These are phyloP conservation scores for Globisporangium ultimum DNA, from an alignment of 352 stramenopile species.

Conservation along the genomic window DNA sequence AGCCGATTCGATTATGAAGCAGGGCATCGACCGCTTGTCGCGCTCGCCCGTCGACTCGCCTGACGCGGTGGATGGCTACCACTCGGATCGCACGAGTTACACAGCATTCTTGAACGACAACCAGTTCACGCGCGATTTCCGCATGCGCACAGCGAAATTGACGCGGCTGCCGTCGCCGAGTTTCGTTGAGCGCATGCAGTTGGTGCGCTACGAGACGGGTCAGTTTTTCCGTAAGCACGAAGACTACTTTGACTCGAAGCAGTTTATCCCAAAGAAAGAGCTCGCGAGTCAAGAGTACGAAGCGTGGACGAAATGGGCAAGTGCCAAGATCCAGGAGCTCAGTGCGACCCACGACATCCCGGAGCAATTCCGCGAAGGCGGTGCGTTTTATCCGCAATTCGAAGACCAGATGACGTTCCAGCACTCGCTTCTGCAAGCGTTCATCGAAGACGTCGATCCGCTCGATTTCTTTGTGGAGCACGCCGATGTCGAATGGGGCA, in stretches of 20 bases:
- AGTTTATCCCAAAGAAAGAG: conserved; percentile 46
- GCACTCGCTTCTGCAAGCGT: conserved; percentile 38
- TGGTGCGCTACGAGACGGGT: conserved; percentile 63
- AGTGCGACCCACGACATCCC: conserved; percentile 25
- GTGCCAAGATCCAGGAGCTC: conserved; percentile 27
- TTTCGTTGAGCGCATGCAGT: conserved; percentile 55
- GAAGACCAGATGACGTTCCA: conserved; percentile 49
- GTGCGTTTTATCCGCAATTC: conserved; percentile 39
- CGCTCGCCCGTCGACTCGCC: conserved; percentile 59
- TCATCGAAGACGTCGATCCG: conserved; percentile 46
- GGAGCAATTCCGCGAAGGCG: conserved; percentile 27
- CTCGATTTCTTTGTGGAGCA: conserved; percentile 58
- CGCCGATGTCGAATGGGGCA: conserved; percentile 42
- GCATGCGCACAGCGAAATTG: conserved; percentile 39
- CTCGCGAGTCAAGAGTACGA: conserved; percentile 37
- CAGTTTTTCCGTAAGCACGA: conserved; percentile 79
- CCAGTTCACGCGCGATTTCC: conserved; percentile 62
- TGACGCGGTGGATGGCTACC: conserved; percentile 54
- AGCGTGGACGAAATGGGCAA: conserved; percentile 48
- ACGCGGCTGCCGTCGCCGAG: conserved; percentile 43
- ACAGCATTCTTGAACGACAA: conserved; percentile 69
- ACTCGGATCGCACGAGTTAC: conserved; percentile 60
- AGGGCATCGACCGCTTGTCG: conserved; percentile 40
- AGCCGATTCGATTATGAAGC: conserved; percentile 45
- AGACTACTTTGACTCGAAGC: conserved; percentile 74